Evolutionary conservation across 345 rosid species (phyloP).

Genomic region (Acer negundo): DNA sequence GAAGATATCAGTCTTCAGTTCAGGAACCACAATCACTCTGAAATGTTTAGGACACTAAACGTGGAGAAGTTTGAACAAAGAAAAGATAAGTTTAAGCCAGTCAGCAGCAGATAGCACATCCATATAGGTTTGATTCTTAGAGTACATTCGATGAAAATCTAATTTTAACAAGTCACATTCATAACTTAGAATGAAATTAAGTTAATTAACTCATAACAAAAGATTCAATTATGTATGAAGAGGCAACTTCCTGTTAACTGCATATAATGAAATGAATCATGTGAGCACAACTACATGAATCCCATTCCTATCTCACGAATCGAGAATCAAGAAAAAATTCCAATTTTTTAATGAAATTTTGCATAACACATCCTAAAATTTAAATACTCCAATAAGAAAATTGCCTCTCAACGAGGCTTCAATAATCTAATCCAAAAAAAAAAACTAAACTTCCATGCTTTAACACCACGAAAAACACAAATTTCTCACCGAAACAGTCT

Average conservation of each 20-base stretch:
- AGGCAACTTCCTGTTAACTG: neutral
- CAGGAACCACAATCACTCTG: neutral
- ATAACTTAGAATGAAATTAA: neutral
- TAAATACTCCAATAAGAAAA: neutral
- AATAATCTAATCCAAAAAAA: neutral
- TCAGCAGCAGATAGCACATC: neutral
- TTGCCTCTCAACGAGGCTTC: neutral
- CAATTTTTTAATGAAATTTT: neutral
- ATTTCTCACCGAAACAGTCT: constrained; percentile 27
- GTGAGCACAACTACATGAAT: neutral
- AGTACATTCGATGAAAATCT: neutral
- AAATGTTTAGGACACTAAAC: neutral
- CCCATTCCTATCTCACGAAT: neutral
- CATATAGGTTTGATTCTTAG: neutral
- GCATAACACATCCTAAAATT: neutral
- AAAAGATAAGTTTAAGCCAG: neutral
- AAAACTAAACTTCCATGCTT: neutral
- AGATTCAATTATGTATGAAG: constrained; percentile 5
- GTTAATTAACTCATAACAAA: no score
- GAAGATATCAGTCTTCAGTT: neutral
- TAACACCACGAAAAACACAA: neutral
- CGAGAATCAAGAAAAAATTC: neutral
- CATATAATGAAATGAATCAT: neutral
- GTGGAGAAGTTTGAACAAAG: neutral
- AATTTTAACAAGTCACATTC: neutral